Percentiles rank a stretch among this genome's conserved stretches.
Conservation (phyloP, 2,329 filamentous ascomycete species). For the Pestalotiopsis sp. region DNA sequence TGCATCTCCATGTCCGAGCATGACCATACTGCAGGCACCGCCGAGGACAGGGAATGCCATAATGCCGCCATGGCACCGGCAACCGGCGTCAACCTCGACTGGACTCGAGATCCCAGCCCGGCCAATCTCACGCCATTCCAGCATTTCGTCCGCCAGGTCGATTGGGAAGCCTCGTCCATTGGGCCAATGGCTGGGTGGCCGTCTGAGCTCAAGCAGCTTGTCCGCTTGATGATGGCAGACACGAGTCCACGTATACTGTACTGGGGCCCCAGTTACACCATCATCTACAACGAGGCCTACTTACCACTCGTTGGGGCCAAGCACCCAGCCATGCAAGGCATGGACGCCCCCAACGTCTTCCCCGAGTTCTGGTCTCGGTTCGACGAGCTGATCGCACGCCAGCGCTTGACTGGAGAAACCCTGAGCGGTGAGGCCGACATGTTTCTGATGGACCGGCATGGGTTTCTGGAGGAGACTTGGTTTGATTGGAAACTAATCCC, state of each 20-base stretch:
- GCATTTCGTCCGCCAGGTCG: conserved; percentile 33
- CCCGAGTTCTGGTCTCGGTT: conserved; percentile 36
- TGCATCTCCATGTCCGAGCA: not conserved
- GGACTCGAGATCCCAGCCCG: conserved; percentile 19
- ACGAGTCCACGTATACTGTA: conserved; percentile 36
- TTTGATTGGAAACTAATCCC: conserved; percentile 46
- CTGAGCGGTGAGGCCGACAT: conserved; percentile 26
- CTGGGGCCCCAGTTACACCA: conserved; percentile 32
- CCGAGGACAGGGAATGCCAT: not conserved
- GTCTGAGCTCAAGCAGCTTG: conserved; percentile 38
- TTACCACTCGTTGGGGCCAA: conserved; percentile 31
- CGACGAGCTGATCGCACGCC: conserved; percentile 27
- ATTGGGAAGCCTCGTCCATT: conserved; percentile 44
- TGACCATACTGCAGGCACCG: not conserved
- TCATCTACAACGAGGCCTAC: conserved; percentile 40
- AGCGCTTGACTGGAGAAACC: conserved; percentile 26
- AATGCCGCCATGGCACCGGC: not conserved
- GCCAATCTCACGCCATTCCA: conserved; percentile 23
- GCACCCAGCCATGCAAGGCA: conserved; percentile 37
- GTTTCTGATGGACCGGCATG: conserved; percentile 34
- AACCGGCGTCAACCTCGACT: conserved; percentile 21
- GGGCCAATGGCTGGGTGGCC: conserved; percentile 43
- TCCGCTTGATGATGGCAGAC: conserved; percentile 37
- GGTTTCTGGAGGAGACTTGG: conserved; percentile 40
- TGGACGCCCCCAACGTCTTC: conserved; percentile 40